Percentiles rank a stretch among this genome's conserved stretches.
These are phyloP conservation scores for Coniochaeta pulveracea DNA, from an alignment of 2,329 filamentous ascomycete species.

Conservation along the genomic window DNA sequence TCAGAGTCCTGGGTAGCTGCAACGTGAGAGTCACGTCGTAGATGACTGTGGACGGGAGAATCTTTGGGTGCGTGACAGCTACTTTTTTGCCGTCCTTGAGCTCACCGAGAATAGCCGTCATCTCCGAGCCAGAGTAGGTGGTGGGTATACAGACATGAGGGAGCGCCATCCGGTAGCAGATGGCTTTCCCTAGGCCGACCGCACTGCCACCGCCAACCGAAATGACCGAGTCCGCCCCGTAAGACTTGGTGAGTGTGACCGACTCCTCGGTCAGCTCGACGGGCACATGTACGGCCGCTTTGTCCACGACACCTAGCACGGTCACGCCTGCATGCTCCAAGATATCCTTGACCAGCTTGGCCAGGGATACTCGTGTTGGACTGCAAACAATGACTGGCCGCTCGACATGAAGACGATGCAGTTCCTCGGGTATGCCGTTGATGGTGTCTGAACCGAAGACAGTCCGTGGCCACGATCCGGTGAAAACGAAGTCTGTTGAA, in stretches of 20 bases:
- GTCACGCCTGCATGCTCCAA: background rate
- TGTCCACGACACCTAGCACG: background rate
- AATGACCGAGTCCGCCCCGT: constrained; percentile 39
- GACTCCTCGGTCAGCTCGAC: constrained; percentile 43
- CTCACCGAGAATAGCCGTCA: constrained; percentile 55
- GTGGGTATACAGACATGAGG: constrained; percentile 35
- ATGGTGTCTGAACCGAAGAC: constrained; percentile 1
- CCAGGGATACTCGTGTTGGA: constrained; percentile 1
- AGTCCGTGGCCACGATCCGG: background rate
- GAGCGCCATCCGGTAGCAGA: constrained; percentile 40
- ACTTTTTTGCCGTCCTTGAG: constrained; percentile 46
- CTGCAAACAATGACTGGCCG: constrained; percentile 1
- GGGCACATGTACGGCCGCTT: constrained; percentile 50
- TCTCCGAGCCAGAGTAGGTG: constrained; percentile 50
- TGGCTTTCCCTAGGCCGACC: constrained; percentile 46
- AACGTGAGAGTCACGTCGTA: constrained; percentile 55
- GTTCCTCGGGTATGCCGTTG: background rate
- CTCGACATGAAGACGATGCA: background rate
- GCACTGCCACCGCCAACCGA: constrained; percentile 52
- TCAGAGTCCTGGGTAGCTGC: constrained; percentile 40
- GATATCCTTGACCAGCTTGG: background rate
- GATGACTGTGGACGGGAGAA: constrained; percentile 48
- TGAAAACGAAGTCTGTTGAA: background rate
- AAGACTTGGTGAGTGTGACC: constrained; percentile 28
- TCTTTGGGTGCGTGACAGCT: constrained; percentile 44